Evolutionary conservation across 75 land plant genomes (phyloP).

Genomic region (Pinus taeda): DNA sequence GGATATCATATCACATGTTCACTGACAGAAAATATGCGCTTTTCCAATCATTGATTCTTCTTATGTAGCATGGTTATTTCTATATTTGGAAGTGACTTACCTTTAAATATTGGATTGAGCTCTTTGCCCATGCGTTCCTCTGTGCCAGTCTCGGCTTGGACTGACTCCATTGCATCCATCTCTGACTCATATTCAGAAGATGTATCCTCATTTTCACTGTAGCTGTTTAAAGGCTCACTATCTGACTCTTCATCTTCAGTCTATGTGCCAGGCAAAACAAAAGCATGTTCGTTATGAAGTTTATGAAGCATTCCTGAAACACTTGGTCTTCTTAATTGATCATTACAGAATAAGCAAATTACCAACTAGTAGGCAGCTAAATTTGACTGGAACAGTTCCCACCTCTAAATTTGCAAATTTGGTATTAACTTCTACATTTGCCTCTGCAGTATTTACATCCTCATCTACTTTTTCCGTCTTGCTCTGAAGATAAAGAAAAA

Average conservation of each 20-base stretch:
- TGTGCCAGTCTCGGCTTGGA: not conserved
- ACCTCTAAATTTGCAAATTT: not conserved
- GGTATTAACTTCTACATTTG: not conserved
- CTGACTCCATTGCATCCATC: not conserved
- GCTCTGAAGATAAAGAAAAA: not conserved
- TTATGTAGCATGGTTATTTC: not conserved
- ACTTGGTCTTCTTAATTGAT: not conserved
- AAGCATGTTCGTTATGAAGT: not conserved
- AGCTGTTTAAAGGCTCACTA: not conserved
- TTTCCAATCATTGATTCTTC: not conserved
- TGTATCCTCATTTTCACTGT: conserved; percentile 6
- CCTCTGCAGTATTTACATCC: not conserved
- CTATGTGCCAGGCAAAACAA: conserved; percentile 11
- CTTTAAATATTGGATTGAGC: conserved; percentile 1
- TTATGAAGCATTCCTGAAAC: not conserved
- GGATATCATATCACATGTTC: not conserved
- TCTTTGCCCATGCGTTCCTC: not conserved
- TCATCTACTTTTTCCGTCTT: not conserved
- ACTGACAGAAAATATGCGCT: not conserved
- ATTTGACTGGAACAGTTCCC: not conserved
- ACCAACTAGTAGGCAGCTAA: not conserved
- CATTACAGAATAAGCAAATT: not conserved
- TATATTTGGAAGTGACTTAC: not conserved
- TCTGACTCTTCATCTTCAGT: conserved; percentile 33
- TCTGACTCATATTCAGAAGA: conserved; percentile 8